A percentile compares a stretch with the other conserved stretches of the same genome.
Conservation (phyloP, 768 basidiomycete genomes). For the Trametes villosa region DNA sequence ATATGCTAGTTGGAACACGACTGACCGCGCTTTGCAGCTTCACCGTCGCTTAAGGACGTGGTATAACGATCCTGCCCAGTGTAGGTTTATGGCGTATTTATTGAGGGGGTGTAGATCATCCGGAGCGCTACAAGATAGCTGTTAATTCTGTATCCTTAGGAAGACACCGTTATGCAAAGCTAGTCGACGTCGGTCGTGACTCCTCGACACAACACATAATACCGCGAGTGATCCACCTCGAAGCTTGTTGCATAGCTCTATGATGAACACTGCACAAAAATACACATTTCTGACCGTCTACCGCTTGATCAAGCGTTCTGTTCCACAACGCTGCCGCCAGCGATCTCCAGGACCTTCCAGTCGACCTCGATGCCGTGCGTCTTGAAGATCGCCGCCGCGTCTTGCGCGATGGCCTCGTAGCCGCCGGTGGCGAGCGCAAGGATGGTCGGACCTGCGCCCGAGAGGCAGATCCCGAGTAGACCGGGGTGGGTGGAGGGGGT, state of each 20-base stretch:
- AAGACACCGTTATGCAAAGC: not conserved
- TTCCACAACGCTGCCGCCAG: constrained; percentile 45
- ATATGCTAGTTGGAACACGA: not conserved
- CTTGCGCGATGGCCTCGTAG: constrained; percentile 85
- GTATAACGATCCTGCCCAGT: not conserved
- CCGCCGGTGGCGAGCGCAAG: constrained; percentile 88
- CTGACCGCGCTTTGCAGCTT: constrained; percentile 16
- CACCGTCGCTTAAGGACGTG: constrained; percentile 20
- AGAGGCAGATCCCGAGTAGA: constrained; percentile 95
- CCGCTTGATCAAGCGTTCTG: not conserved
- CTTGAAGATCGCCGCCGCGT: constrained; percentile 76
- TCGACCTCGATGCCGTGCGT: constrained; percentile 78
- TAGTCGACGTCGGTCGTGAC: constrained; percentile 5
- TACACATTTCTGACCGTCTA: not conserved
- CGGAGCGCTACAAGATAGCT: constrained; percentile 1
- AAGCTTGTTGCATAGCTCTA: not conserved
- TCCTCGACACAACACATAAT: not conserved
- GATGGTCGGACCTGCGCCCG: constrained; percentile 97
- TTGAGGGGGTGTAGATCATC: constrained; percentile 14
- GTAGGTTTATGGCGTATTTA: constrained; percentile 12
- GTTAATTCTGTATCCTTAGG: constrained; percentile 13
- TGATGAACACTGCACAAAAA: not conserved
- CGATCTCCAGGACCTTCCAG: constrained; percentile 85
- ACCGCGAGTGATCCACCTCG: not conserved
- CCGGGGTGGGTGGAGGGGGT: constrained; percentile 92